These are phyloP conservation scores for Neopestalotiopsis clavispora DNA, from an alignment of 2,329 filamentous ascomycete species.

Conservation along the genomic window DNA sequence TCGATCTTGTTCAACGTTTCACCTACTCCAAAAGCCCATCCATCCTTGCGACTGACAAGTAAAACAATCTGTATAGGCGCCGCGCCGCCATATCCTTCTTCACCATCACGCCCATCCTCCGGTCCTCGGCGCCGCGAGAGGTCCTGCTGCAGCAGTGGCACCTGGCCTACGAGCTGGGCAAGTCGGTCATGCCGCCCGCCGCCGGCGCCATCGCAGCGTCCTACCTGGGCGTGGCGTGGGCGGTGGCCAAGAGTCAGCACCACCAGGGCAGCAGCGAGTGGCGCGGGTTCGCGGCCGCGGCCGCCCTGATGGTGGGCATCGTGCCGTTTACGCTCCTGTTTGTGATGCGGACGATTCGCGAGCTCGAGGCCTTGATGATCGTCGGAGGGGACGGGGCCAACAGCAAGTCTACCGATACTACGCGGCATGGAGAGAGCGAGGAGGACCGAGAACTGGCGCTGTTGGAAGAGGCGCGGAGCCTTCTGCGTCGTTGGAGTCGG, in stretches of 20 bases:
- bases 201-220: constrained; percentile 36
- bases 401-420: not conserved
- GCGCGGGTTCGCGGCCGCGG: constrained; percentile 39
- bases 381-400: not conserved
- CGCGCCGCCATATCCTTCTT: constrained; percentile 41
- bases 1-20: not conserved
- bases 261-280: constrained; percentile 28
- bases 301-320: constrained; percentile 39
- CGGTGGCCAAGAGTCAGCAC: no score
- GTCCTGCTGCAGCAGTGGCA: constrained; percentile 42
- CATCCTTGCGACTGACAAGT: not conserved
- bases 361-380: constrained; percentile 26
- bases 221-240: constrained; percentile 41
- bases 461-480: not conserved
- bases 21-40: not conserved
- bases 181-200: constrained; percentile 42
- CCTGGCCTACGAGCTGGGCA: constrained; percentile 41
- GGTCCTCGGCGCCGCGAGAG: constrained; percentile 32
- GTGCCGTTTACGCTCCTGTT: constrained; percentile 44
- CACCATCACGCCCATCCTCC: constrained; percentile 36
- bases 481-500: not conserved
- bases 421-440: not conserved
- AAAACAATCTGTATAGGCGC: constrained; percentile 33
- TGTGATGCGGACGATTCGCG: constrained; percentile 43
- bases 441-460: not conserved